Percentiles rank a stretch among this genome's conserved stretches.
Conservation (phyloP, 257 asterid genomes). For the Nicotiana paniculata region DNA sequence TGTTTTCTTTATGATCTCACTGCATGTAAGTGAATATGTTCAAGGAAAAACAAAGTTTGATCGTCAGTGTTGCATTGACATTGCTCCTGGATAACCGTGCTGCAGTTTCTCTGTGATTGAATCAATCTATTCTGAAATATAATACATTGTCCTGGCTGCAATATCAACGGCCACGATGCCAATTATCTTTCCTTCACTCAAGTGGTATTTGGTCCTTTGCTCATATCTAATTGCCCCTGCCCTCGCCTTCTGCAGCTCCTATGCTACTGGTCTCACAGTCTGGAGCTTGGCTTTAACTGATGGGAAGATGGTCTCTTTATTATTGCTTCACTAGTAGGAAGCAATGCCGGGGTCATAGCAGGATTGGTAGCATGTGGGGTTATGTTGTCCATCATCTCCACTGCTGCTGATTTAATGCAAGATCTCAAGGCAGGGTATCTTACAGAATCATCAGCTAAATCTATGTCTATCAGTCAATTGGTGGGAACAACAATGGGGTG, state of each 20-base stretch:
- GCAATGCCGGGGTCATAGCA: constrained; percentile 79
- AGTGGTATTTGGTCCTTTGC: constrained; percentile 90
- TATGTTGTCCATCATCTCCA: constrained; percentile 91
- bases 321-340: constrained; percentile 79
- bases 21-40: not conserved
- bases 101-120: not conserved
- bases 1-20: not conserved
- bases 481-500: constrained; percentile 93
- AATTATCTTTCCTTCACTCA: constrained; percentile 74
- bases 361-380: constrained; percentile 94
- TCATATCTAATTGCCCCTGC: constrained; percentile 89
- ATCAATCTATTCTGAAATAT: no score
- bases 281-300: constrained; percentile 88
- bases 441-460: constrained; percentile 74
- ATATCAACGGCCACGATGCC: constrained; percentile 75
- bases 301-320: constrained; percentile 84
- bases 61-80: not conserved
- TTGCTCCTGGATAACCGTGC: not conserved
- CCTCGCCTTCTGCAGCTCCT: constrained; percentile 93
- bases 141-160: constrained; percentile 54
- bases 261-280: constrained; percentile 87
- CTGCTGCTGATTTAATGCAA: constrained; percentile 95
- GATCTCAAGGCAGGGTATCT: constrained; percentile 88
- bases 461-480: constrained; percentile 90
- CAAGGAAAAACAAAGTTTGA: not conserved